Percentiles rank a stretch among this genome's conserved stretches.
Conservation (phyloP, 306 rosid genomes). For the Inga leiocalycina region DNA sequence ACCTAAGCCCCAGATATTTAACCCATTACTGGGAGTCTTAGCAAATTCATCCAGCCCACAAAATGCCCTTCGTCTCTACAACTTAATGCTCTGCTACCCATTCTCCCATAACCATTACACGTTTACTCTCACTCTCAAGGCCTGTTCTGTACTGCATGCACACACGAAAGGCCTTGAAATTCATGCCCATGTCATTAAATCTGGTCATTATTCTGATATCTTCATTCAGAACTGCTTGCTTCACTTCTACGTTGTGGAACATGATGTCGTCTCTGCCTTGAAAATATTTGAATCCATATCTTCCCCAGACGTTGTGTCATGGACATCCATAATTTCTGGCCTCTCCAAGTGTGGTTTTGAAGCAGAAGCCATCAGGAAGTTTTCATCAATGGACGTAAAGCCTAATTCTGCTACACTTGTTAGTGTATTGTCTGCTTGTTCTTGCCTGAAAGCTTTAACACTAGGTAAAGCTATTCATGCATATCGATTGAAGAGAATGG, state of each 20-base stretch:
- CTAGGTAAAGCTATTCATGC: slow-evolving; percentile 68
- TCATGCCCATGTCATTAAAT: slow-evolving; percentile 65
- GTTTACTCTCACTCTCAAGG: slow-evolving; percentile 72
- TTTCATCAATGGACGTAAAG: slow-evolving; percentile 53
- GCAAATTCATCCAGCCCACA: slow-evolving; percentile 45
- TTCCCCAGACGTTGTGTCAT: slow-evolving; percentile 71
- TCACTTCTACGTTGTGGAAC: slow-evolving; percentile 51
- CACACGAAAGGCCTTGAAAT: slow-evolving; percentile 62
- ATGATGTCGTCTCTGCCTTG: slow-evolving; percentile 55
- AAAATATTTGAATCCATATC: slow-evolving; percentile 50
- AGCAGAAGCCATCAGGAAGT: slow-evolving; percentile 57
- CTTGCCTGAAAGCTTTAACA: slow-evolving; percentile 50
- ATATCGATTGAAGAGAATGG: slow-evolving; percentile 46
- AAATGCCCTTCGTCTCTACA: slow-evolving; percentile 65
- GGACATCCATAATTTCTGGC: slow-evolving; percentile 75
- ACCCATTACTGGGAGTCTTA: slow-evolving; percentile 49
- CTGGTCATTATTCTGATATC: slow-evolving; percentile 59
- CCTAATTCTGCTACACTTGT: slow-evolving; percentile 71
- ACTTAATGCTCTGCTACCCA: slow-evolving; percentile 65
- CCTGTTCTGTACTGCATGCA: slow-evolving; percentile 47
- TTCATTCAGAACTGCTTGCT: slow-evolving; percentile 71
- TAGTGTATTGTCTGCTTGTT: slow-evolving; percentile 64
- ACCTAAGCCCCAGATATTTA: slow-evolving; percentile 55
- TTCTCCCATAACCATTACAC: slow-evolving; percentile 70
- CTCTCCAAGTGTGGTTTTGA: slow-evolving; percentile 66